Conservation (phyloP, 1,139 yeast species). For the Kurtzmaniella quercitrusa region DNA sequence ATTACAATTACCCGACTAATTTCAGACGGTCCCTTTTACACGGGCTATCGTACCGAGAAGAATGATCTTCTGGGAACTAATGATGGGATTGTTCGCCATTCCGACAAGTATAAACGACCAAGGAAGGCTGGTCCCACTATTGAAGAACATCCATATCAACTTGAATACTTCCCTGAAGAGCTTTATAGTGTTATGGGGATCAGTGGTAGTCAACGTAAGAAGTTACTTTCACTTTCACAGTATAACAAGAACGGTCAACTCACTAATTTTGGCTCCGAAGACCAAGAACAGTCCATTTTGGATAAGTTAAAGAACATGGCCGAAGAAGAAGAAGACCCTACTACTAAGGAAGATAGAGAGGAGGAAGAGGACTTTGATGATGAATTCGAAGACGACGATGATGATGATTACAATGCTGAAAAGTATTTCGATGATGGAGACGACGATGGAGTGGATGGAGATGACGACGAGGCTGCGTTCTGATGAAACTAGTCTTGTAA, state of each 20-base stretch:
- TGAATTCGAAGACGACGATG: conserved; percentile 63
- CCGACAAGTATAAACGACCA: conserved; percentile 69
- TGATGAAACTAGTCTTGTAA: conserved; percentile 16
- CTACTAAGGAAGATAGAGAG: conserved; percentile 35
- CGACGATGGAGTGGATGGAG: conserved; percentile 72
- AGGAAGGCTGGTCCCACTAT: conserved; percentile 73
- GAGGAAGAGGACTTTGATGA: conserved; percentile 50
- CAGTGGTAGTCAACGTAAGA: conserved; percentile 47
- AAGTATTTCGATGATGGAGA: conserved; percentile 67
- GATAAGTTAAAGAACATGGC: conserved; percentile 62
- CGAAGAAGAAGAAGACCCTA: conserved; percentile 48
- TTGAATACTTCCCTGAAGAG: conserved; percentile 75
- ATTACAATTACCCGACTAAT: conserved; percentile 54
- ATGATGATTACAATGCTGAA: conserved; percentile 57
- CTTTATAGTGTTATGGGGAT: conserved; percentile 73
- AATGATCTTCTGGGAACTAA: conserved; percentile 13
- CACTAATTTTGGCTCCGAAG: conserved; percentile 21
- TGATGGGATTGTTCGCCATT: conserved; percentile 67
- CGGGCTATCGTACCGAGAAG: conserved; percentile 42
- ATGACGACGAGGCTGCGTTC: conserved; percentile 81
- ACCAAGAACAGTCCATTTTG: conserved; percentile 38
- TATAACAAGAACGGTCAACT: conserved; percentile 46
- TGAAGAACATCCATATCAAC: conserved; percentile 76
- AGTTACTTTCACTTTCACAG: conserved; percentile 48
- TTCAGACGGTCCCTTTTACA: conserved; percentile 72